Conservation (phyloP, 164 flowering plant species). For the Macadamia tetraphylla region DNA sequence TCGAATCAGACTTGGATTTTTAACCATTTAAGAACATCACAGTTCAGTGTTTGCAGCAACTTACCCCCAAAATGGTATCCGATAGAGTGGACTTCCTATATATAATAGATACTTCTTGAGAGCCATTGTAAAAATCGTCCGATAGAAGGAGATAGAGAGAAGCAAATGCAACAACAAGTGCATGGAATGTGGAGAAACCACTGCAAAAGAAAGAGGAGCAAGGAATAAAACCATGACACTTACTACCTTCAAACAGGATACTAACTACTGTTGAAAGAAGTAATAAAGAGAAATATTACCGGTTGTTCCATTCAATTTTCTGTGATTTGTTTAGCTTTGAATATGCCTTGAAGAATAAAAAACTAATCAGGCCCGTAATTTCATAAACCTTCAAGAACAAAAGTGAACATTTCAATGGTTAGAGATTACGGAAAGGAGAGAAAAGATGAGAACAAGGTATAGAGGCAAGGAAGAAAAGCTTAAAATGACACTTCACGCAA, state of each 20-base stretch:
- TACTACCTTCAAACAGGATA: not conserved
- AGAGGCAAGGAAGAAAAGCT: not conserved
- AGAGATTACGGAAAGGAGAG: not conserved
- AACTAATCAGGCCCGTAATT: constrained; percentile 40
- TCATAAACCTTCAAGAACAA: constrained; percentile 50
- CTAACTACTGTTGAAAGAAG: not conserved
- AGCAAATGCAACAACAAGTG: constrained; percentile 43
- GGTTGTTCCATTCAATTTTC: constrained; percentile 64
- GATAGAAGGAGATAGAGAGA: constrained; percentile 55
- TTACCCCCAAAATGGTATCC: constrained; percentile 51
- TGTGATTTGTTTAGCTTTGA: constrained; percentile 26
- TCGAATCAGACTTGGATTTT: too few relatives aligned
- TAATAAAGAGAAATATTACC: constrained; percentile 28
- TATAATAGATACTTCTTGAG: constrained; percentile 26
- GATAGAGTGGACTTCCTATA: constrained; percentile 41
- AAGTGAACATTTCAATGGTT: constrained; percentile 1
- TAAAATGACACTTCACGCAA: not conserved
- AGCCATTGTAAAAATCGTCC: constrained; percentile 37
- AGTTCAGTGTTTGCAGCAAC: constrained; percentile 9
- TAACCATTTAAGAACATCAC: not conserved
- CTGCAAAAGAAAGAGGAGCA: constrained; percentile 21
- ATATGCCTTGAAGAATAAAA: constrained; percentile 32
- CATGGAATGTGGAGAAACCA: constrained; percentile 74
- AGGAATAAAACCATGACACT: too few relatives aligned
- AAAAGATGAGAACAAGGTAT: not conserved